A percentile compares a stretch with the other conserved stretches of the same genome.
Evolutionary conservation across 2,329 filamentous ascomycete genomes (phyloP).

Genomic region (Dendryphion nanum): DNA sequence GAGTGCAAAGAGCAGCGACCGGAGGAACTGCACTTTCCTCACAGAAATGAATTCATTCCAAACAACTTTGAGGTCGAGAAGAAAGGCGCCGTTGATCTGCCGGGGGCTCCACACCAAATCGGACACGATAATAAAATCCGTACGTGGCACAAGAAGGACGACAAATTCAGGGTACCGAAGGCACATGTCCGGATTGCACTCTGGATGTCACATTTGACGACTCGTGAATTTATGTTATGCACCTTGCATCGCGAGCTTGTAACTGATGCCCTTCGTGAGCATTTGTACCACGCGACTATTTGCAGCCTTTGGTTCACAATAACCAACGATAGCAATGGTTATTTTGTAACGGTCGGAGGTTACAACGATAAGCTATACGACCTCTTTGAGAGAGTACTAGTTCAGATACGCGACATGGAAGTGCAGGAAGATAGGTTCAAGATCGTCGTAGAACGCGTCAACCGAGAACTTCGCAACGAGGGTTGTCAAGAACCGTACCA

Average conservation of each 20-base stretch:
- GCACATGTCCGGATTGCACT: conserved; percentile 81
- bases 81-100: conserved; percentile 77
- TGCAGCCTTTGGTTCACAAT: conserved; percentile 84
- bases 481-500: conserved; percentile 86
- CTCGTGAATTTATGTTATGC: conserved; percentile 74
- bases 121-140: conserved; percentile 78
- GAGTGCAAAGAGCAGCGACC: conserved; percentile 61
- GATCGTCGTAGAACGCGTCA: conserved; percentile 83
- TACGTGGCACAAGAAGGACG: conserved; percentile 98
- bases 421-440: conserved; percentile 85
- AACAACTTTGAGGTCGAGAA: conserved; percentile 92
- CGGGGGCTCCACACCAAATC: conserved; percentile 74
- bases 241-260: conserved; percentile 83
- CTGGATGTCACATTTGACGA: conserved; percentile 71
- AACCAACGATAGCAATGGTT: conserved; percentile 65
- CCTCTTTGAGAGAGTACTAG: conserved; percentile 82
- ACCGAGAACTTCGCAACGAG: conserved; percentile 78
- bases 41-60: conserved; percentile 94
- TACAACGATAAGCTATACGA: conserved; percentile 97
- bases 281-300: conserved; percentile 92
- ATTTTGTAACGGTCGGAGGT: conserved; percentile 77
- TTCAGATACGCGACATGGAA: conserved; percentile 79
- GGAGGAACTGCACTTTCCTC: conserved; percentile 76
- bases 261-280: conserved; percentile 84
- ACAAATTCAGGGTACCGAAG: conserved; percentile 97